Evolutionary conservation across 768 basidiomycete genomes (phyloP), one percentile per base, ranked within the genome.

Genomic region (Pilatotrama ljubarskyi): DNA sequence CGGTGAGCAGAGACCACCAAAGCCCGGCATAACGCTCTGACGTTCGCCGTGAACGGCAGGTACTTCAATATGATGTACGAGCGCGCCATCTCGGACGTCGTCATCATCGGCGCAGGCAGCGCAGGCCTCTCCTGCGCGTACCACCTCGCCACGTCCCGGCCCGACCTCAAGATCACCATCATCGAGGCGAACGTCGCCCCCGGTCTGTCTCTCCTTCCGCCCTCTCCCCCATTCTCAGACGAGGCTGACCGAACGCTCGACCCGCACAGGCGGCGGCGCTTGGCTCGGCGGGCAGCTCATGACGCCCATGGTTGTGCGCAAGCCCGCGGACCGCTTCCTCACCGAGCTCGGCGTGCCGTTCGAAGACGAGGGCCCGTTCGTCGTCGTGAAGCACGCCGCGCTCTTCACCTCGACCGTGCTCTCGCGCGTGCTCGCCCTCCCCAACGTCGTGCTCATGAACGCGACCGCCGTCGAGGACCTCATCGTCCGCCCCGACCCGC

Each of bases 391-490:
- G 70, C 90, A 91, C 64, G 88, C 90, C 0, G 90, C 89, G 0
- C 77, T 91, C 61, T 91, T 91, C 79, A 93, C 90, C 2, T 85
- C 88, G 14, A 91, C 89, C 1, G 72, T 91, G 46, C 76, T 93
- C 37, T 86, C 87, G 57, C 82, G 83, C 47, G 87, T 90, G 55
- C 82, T 90, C 59, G 79, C 85, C 13, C 74, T 86, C 64, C 85
- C 85, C 15, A 90, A 90, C 65, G 86, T 90, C 50, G 82, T 86
- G 32, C 72, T 90, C 73, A 82, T 90, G 79, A 90, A 90, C 73
- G 87, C 87, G 24, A 91, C 89, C 3, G 84, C 88, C 7, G 87
- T 88, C n/a, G 89, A 91, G 70, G 90, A 91, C 70, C 80, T 91
- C 47, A 85, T 91, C 73, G 81, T 88, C 54, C 82, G 82, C 64